These are phyloP conservation scores for Verticillium dahliae DNA, from an alignment of 2,329 filamentous ascomycete genomes.

Conservation along the genomic window DNA sequence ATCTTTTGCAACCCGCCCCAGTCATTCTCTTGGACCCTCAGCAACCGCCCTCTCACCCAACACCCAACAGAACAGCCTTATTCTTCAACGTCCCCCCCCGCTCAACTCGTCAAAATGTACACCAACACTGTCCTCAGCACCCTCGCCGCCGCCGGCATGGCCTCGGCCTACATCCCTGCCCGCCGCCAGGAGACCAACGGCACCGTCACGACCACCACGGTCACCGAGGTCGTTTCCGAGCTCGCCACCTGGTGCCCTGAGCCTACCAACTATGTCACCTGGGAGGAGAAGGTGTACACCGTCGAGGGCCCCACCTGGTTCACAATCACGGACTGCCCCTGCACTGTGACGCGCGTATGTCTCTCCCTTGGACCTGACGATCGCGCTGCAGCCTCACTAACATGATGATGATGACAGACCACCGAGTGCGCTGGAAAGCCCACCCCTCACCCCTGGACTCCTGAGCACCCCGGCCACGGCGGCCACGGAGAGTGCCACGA, in stretches of 20 bases:
- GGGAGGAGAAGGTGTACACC: constrained; percentile 44
- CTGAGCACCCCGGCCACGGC: background rate
- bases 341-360: constrained; percentile 25
- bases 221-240: constrained; percentile 26
- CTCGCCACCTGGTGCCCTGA: constrained; percentile 36
- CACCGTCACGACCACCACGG: constrained; percentile 21
- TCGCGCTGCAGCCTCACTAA: background rate
- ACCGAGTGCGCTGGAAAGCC: background rate
- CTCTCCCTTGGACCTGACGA: background rate
- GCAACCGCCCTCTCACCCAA: background rate
- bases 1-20: background rate
- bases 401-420: background rate
- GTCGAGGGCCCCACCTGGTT: constrained; percentile 47
- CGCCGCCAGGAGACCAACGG: constrained; percentile 11
- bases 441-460: background rate
- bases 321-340: constrained; percentile 49
- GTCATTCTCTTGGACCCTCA: background rate
- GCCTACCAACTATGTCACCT: constrained; percentile 41
- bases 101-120: constrained; percentile 19
- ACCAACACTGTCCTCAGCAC: constrained; percentile 17
- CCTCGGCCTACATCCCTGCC: constrained; percentile 4
- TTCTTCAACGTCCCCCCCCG: constrained; percentile 3
- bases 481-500: background rate
- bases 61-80: constrained; percentile 9
- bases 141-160: constrained; percentile 16